Evolutionary conservation across 202 grass and related monocot genomes (phyloP).

Genomic region (Zoysia matrella): DNA sequence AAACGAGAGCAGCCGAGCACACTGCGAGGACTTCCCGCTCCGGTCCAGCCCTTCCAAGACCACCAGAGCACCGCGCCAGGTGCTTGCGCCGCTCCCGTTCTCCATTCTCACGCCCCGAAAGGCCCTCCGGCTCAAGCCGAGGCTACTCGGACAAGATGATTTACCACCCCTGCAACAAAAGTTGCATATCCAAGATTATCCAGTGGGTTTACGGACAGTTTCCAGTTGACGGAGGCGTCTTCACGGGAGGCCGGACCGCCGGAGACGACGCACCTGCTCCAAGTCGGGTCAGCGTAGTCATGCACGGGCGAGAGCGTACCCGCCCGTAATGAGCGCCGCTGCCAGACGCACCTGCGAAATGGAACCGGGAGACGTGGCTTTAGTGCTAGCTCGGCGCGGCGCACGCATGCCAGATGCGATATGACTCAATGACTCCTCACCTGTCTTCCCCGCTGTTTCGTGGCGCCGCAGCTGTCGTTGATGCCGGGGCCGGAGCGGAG

Average conservation of each 20-base stretch:
- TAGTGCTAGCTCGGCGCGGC: too few relatives aligned
- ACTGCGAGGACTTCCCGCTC: constrained; percentile 86
- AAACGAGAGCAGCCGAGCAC: constrained; percentile 65
- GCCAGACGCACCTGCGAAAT: neutral
- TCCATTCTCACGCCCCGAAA: constrained; percentile 62
- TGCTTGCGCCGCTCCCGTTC: neutral
- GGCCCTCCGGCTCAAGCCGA: constrained; percentile 25
- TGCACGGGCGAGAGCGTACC: constrained; percentile 29
- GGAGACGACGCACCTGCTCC: constrained; percentile 38
- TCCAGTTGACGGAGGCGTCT: too few relatives aligned
- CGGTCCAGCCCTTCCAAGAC: constrained; percentile 87
- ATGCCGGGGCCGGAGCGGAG: too few relatives aligned
- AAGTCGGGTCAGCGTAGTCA: constrained; percentile 51
- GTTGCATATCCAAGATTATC: neutral
- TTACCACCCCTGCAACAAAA: constrained; percentile 44
- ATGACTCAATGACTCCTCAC: too few relatives aligned
- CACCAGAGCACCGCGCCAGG: constrained; percentile 75
- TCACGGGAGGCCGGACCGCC: too few relatives aligned
- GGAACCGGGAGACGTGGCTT: neutral
- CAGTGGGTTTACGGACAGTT: neutral
- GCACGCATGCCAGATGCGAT: too few relatives aligned
- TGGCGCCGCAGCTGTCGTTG: too few relatives aligned
- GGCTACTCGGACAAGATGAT: constrained; percentile 10
- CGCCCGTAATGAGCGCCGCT: neutral
- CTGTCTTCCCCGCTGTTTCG: too few relatives aligned